phyloP scores from a whole-genome alignment of 306 rosid genomes.

The Rubus parviflorus region DNA sequence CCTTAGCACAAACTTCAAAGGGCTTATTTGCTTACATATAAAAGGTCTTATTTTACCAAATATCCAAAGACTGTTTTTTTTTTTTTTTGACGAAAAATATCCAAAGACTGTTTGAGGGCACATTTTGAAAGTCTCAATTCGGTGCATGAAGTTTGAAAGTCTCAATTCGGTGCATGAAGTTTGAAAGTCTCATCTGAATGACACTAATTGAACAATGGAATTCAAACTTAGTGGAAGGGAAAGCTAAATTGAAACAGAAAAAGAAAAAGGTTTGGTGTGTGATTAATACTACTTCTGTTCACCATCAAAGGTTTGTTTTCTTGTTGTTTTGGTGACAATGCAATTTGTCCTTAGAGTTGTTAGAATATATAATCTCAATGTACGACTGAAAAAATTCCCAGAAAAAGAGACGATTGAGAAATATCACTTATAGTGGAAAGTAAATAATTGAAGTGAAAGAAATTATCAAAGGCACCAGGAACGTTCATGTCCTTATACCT shows the following conservation, averaged over 20 bases:
- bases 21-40: not conserved
- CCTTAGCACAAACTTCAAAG: not conserved
- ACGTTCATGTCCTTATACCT: not conserved
- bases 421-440: not conserved
- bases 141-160: not conserved
- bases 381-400: not conserved
- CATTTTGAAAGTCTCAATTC: conserved; percentile 1
- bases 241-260: not conserved
- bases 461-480: not conserved
- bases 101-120: not conserved
- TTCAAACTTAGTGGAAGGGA: not conserved
- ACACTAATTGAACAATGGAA: not conserved
- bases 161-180: not conserved
- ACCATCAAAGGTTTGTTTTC: not conserved
- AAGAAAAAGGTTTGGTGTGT: not conserved
- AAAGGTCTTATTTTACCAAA: not conserved
- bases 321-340: not conserved
- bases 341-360: not conserved
- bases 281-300: not conserved
- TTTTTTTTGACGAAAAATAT: too few species aligned
- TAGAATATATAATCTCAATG: not conserved
- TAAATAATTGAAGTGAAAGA: conserved; percentile 2
- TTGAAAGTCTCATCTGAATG: not conserved
- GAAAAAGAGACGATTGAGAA: not conserved
- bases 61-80: not conserved